Evolutionary conservation across 306 rosid species (phyloP).

Genomic region (Cicer yamashitae): DNA sequence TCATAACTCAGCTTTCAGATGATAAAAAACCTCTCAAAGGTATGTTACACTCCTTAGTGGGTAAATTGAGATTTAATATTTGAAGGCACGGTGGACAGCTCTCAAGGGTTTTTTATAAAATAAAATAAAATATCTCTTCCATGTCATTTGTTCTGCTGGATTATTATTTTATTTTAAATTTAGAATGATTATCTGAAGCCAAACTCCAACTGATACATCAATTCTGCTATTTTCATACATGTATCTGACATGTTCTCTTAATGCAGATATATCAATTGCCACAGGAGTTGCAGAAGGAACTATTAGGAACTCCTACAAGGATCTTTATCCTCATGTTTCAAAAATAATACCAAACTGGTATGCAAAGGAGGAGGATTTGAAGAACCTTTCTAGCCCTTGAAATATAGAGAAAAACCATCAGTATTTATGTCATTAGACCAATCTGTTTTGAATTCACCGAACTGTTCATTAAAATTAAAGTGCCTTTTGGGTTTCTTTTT

Average conservation of each 20-base stretch:
- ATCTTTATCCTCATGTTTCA: constrained; percentile 85
- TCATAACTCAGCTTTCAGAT: constrained; percentile 91
- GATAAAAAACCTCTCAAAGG: constrained; percentile 96
- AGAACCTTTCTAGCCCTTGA: constrained; percentile 91
- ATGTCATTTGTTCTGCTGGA: background rate
- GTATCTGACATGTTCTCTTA: constrained; percentile 26
- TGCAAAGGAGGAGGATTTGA: constrained; percentile 90
- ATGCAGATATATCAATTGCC: constrained; percentile 89
- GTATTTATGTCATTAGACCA: constrained; percentile 39
- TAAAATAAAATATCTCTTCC: background rate
- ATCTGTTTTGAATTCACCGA: constrained; percentile 44
- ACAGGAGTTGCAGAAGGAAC: constrained; percentile 99
- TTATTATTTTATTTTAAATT: background rate
- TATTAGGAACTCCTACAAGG: constrained; percentile 89
- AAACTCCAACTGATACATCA: background rate
- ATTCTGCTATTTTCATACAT: background rate
- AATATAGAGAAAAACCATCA: constrained; percentile 36
- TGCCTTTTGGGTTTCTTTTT: background rate
- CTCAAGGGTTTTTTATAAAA: too few relatives aligned
- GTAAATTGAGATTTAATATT: background rate
- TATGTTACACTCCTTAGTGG: constrained; percentile 29
- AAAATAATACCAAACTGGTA: constrained; percentile 95
- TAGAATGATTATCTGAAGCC: background rate
- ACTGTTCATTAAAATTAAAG: constrained; percentile 39
- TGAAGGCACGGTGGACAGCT: constrained; percentile 9